These are phyloP conservation scores for Mycosarcoma maydis DNA, from an alignment of 1,284 basidiomycete genomes.

Conservation along the genomic window DNA sequence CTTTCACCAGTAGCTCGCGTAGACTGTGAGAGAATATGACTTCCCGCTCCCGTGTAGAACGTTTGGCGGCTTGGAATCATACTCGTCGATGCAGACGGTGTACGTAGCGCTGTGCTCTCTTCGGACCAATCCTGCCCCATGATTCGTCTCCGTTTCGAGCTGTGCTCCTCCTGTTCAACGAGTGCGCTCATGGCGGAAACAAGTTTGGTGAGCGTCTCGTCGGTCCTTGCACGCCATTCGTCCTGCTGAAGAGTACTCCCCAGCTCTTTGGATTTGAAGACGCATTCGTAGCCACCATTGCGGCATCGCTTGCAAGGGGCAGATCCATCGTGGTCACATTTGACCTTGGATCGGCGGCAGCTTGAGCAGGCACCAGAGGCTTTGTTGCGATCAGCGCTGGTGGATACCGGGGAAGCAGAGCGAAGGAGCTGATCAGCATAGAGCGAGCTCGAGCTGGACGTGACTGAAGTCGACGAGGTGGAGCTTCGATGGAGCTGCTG, in stretches of 20 bases:
- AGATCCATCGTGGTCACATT: slow-evolving; percentile 24
- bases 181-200: slow-evolving; percentile 21
- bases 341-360: slow-evolving; percentile 35
- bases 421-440: background rate
- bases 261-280: slow-evolving; percentile 27
- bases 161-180: slow-evolving; percentile 8
- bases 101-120: background rate
- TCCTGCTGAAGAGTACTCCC: slow-evolving; percentile 12
- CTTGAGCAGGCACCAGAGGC: slow-evolving; percentile 19
- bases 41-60: no score
- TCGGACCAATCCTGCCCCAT: background rate
- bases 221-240: slow-evolving; percentile 31
- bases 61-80: background rate
- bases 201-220: slow-evolving; percentile 35
- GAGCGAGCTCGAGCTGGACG: slow-evolving; percentile 1
- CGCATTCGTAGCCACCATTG: slow-evolving; percentile 31
- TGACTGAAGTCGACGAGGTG: slow-evolving; percentile 3
- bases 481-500: slow-evolving; percentile 1
- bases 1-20: no score
- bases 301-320: slow-evolving; percentile 28
- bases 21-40: no score
- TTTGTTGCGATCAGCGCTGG: slow-evolving; percentile 6
- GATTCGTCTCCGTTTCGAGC: background rate
- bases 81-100: background rate
- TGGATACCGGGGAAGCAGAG: background rate